Base-by-base conservation (phyloP, 257 asterid genomes). In the Rubia yunnanensis region DNA sequence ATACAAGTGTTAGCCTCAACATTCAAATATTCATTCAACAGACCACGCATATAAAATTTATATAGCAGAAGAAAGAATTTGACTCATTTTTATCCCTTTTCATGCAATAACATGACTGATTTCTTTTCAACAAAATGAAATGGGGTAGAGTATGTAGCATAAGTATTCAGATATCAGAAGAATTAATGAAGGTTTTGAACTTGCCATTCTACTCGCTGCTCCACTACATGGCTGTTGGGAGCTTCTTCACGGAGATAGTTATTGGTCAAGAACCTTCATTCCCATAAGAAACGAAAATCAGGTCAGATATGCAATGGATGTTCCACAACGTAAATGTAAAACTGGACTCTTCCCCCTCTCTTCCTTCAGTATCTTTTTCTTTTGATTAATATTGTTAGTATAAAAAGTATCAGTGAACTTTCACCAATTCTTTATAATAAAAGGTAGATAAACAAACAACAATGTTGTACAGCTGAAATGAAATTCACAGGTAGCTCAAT, bases 181-280 rank as follows among this genome's bases (percentile, higher is more conserved):
- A 61, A 14, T 20, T 68, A 14, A 41, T 67, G 64, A 57, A 72
- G 64, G 72, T 62, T 73, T 46, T 52, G 73, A 69, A 84, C 95
- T 84, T 83, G 74, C 99, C 99, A 94, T 84, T 90, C 99, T 58
- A 94, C 97, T 72, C 92, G 86, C 70, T 94, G 99, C 82, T 94
- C 97, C 69, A 94, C 97, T 66, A 83, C 99, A 81, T 94, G 96
- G 76, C 97, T 94, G 72, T 82, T 90, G 34, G 91, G 89, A 78
- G 88, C 85, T 84, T 90, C 97, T 79, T 89, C 99, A 65, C 96
- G 95, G 64, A 94, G 99, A 85, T 94, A 90, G 75, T 88, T 94
- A 82, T 94, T 94, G 69, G 96, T 88, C 86, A 94, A 83, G 82
- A 90, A 84, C 99, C 97, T 94, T 85, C 61, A 79, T 55, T 63